A percentile compares a stretch with the other conserved stretches of the same genome.
Evolutionary conservation across 805 yeast genomes (phyloP).

Genomic region (Hanseniaspora lindneri): DNA sequence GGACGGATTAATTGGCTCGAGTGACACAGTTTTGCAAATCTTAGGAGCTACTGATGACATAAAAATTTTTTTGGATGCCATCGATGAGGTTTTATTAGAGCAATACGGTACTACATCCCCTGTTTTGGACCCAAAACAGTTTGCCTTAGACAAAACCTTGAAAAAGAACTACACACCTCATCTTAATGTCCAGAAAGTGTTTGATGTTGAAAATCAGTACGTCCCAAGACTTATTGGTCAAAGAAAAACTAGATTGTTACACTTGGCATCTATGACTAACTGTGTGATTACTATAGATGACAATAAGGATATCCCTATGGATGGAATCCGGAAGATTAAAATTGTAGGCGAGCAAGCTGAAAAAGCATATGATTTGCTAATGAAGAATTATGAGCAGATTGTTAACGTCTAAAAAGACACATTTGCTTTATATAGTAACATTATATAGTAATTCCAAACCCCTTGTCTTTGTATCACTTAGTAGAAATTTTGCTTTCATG

Average conservation of each 20-base stretch:
- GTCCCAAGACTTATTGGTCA: slow-evolving; percentile 87
- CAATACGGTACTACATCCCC: slow-evolving; percentile 21
- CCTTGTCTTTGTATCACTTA: neutral
- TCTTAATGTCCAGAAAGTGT: slow-evolving; percentile 38
- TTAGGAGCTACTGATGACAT: slow-evolving; percentile 66
- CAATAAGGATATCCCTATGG: slow-evolving; percentile 48
- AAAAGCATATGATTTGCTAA: slow-evolving; percentile 1
- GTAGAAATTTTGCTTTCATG: too few relatives aligned
- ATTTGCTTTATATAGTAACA: too few relatives aligned
- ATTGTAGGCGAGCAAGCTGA: slow-evolving; percentile 16
- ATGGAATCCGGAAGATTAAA: slow-evolving; percentile 65
- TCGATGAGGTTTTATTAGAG: slow-evolving; percentile 23
- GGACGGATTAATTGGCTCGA: slow-evolving; percentile 68
- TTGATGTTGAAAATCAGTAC: slow-evolving; percentile 61
- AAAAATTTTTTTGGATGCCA: slow-evolving; percentile 52
- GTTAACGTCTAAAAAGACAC: neutral
- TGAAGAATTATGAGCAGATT: neutral
- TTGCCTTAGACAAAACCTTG: neutral
- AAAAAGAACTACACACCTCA: slow-evolving; percentile 37
- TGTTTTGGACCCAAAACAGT: neutral
- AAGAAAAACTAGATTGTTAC: slow-evolving; percentile 75
- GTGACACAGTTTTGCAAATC: slow-evolving; percentile 76
- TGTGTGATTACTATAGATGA: slow-evolving; percentile 69
- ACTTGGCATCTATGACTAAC: slow-evolving; percentile 65
- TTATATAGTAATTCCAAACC: too few relatives aligned